phyloP scores from a whole-genome alignment of 2,329 filamentous ascomycete genomes.

The Calonectria crousiana region DNA sequence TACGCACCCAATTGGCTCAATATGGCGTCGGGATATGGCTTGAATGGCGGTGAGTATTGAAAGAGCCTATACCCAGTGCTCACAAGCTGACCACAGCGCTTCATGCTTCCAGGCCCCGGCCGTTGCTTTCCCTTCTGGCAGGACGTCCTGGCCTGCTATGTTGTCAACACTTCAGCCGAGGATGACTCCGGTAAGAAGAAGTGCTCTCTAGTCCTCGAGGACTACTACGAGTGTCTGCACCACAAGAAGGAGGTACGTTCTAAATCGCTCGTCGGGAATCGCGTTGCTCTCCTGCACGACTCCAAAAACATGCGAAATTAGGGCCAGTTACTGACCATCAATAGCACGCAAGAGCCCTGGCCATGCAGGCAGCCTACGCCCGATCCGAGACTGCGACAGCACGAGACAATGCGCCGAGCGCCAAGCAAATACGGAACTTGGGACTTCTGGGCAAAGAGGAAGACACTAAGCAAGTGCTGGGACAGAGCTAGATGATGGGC shows the following conservation, averaged over 20 bases:
- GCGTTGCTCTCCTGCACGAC: not conserved
- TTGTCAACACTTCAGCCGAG: slow-evolving; percentile 87
- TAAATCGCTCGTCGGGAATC: not conserved
- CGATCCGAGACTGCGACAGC: slow-evolving; percentile 81
- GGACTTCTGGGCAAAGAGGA: slow-evolving; percentile 88
- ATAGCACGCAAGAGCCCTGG: slow-evolving; percentile 82
- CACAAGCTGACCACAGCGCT: slow-evolving; percentile 39
- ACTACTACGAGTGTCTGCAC: slow-evolving; percentile 99
- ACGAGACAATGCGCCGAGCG: slow-evolving; percentile 84
- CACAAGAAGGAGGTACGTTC: slow-evolving; percentile 94
- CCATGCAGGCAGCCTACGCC: slow-evolving; percentile 87
- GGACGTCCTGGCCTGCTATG: slow-evolving; percentile 98
- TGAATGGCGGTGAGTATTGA: slow-evolving; percentile 77
- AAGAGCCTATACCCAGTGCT: not conserved
- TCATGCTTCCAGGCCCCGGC: slow-evolving; percentile 62
- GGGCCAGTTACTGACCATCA: slow-evolving; percentile 28
- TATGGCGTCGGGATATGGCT: slow-evolving; percentile 87
- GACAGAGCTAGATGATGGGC: slow-evolving; percentile 43
- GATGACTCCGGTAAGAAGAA: slow-evolving; percentile 87
- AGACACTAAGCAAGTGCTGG: slow-evolving; percentile 74
- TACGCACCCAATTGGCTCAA: slow-evolving; percentile 48
- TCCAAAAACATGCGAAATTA: not conserved
- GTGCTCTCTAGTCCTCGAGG: slow-evolving; percentile 86
- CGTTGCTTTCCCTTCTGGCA: slow-evolving; percentile 99
- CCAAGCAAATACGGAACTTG: slow-evolving; percentile 88